These are phyloP conservation scores for Sarcomyxa edulis DNA, from an alignment of 768 basidiomycete genomes.

Conservation along the genomic window DNA sequence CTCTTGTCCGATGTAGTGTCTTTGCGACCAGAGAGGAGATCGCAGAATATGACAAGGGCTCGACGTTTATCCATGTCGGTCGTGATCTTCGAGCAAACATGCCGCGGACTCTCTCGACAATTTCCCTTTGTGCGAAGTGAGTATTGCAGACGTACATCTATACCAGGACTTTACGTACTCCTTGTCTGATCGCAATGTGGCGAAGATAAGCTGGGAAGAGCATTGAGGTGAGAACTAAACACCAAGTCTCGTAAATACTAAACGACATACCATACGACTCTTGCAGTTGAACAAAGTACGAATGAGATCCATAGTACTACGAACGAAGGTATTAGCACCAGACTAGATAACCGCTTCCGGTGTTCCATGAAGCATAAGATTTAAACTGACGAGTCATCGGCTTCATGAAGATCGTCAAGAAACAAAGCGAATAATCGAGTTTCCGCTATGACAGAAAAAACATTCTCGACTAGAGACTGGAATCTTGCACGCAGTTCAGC, in stretches of 20 bases:
- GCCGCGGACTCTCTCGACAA: constrained; percentile 43
- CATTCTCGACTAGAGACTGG: constrained; percentile 64
- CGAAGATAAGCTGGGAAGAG: constrained; percentile 50
- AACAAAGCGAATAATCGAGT: constrained; percentile 68
- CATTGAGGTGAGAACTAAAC: constrained; percentile 6
- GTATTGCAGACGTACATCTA: too few relatives aligned
- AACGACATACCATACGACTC: constrained; percentile 50
- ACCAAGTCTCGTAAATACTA: background rate
- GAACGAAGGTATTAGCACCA: background rate
- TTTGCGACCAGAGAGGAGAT: constrained; percentile 57
- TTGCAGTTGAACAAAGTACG: constrained; percentile 59
- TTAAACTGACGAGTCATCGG: constrained; percentile 54
- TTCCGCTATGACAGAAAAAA: constrained; percentile 65
- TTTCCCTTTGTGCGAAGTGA: constrained; percentile 22
- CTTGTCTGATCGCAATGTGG: constrained; percentile 54
- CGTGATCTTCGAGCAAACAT: constrained; percentile 56
- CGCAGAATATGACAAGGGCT: constrained; percentile 53
- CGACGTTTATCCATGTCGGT: constrained; percentile 63
- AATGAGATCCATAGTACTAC: constrained; percentile 61
- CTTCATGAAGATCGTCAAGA: constrained; percentile 71
- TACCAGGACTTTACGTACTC: constrained; percentile 29
- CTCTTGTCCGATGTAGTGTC: constrained; percentile 53
- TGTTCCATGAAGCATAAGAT: background rate
- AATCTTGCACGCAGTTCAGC: constrained; percentile 64
- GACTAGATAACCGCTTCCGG: too few relatives aligned